Base-by-base conservation (phyloP, 306 rosid genomes). In the Dryas octopetala region DNA sequence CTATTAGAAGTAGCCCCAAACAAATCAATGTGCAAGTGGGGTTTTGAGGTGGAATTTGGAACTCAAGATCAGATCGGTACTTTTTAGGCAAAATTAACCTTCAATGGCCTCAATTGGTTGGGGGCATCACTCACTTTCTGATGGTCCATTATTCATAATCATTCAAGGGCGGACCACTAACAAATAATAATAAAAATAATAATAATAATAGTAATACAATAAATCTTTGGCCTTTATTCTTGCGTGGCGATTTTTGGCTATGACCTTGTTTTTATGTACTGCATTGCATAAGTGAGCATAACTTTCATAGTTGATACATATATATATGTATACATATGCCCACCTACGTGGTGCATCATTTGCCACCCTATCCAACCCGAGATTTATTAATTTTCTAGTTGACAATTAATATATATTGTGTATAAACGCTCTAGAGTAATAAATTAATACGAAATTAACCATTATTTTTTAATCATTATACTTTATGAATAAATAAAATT, bases 71-170 rank as follows among this genome's bases (percentile, higher is more conserved):
- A 23, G 26, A n/a, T 57, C 19, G 14, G 12, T 15, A 71, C 9
- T n/a, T 71, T 11, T 16, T 23, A 32, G 40, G 10, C 67, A 41
- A 15, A 58, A 59, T 23, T 14, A 46, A 72, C 46, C 14, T 26
- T 59, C 28, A 59, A 47, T 59, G 46, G 46, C 32, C 46, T 55
- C 52, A 43, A 71, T 16, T 46, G 46, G 48, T 23, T 47, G 9
- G 57, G 49, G 49, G 44, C 55, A 59, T 26, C 26, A 14, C 46
- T 58, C 55, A 0, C 16, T 72, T 60, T 73, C 41, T 45, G 45
- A 9, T 44, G 75, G 28, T 57, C 76, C 63, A 71, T 55, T 71
- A 61, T 71, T 17, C 75, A 12, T 11, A 40, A 26, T 59, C 68
- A 32, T 47, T 47, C 48, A 73, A 60, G 32, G 68, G 11, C 38